Percentiles rank a stretch among this genome's conserved stretches.
Conservation (phyloP, 2,329 filamentous ascomycete genomes). For the Fusarium mundagurra region DNA sequence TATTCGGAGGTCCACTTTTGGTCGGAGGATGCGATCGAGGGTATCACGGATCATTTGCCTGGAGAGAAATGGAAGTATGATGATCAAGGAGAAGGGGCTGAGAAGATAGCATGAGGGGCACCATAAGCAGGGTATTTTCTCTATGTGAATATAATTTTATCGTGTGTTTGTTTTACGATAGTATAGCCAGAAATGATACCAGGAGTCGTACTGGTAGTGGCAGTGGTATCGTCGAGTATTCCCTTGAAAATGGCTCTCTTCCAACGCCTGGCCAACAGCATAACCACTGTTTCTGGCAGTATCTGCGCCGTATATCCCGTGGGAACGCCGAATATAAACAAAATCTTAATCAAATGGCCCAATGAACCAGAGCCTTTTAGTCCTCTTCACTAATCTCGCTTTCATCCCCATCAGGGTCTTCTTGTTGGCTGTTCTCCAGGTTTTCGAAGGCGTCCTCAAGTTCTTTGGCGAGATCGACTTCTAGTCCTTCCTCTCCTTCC, state of each 20-base stretch:
- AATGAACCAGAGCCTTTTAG: slow-evolving; percentile 46
- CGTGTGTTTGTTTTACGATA: background rate
- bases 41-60: slow-evolving; percentile 57
- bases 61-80: slow-evolving; percentile 40
- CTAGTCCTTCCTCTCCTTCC: slow-evolving; percentile 44
- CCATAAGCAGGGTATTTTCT: background rate
- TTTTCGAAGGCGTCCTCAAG: slow-evolving; percentile 62
- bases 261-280: slow-evolving; percentile 19
- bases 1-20: slow-evolving; percentile 52
- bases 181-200: background rate
- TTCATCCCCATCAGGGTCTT: slow-evolving; percentile 64
- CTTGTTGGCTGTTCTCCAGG: slow-evolving; percentile 64
- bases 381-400: slow-evolving; percentile 76
- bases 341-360: background rate
- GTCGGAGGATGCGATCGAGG: slow-evolving; percentile 57
- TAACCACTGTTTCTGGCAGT: background rate
- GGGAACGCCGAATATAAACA: slow-evolving; percentile 17
- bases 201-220: slow-evolving; percentile 1
- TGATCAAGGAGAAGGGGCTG: slow-evolving; percentile 35
- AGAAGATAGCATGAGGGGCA: slow-evolving; percentile 11
- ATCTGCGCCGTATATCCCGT: background rate
- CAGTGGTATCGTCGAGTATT: slow-evolving; percentile 29
- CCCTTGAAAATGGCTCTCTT: slow-evolving; percentile 4
- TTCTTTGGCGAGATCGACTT: slow-evolving; percentile 59
- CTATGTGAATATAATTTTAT: background rate